A percentile compares a stretch with the other conserved stretches of the same genome.
phyloP scores from a whole-genome alignment of 2,329 filamentous ascomycete genomes.

The Arthrobotrys pseudoclavata region DNA sequence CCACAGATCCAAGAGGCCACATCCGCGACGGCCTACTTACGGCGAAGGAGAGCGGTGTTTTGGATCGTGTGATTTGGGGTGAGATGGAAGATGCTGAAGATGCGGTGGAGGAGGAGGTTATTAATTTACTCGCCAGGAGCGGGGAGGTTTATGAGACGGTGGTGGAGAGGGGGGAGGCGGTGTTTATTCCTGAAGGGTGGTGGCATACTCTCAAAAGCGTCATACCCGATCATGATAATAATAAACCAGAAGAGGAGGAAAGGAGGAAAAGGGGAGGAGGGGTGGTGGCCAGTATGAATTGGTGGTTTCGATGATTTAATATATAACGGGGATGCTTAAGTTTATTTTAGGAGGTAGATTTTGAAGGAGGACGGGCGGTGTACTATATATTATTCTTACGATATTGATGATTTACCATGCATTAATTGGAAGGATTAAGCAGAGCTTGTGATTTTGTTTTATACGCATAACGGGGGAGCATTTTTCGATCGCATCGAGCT shows the following conservation, averaged over 20 bases:
- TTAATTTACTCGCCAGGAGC: not conserved
- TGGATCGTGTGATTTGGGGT: conserved; percentile 93
- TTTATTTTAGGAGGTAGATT: too few relatives aligned
- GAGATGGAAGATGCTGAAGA: conserved; percentile 65
- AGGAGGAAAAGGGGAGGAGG: not conserved
- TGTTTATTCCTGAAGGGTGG: conserved; percentile 87
- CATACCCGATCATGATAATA: conserved; percentile 66
- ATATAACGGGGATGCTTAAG: too few relatives aligned
- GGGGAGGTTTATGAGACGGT: conserved; percentile 18
- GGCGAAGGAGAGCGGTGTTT: conserved; percentile 21
- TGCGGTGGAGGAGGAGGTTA: conserved; percentile 68
- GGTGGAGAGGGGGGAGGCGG: conserved; percentile 76
- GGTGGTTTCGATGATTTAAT: conserved; percentile 50
- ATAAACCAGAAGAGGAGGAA: too few relatives aligned
- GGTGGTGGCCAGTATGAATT: conserved; percentile 56
- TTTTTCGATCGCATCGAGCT: too few relatives aligned
- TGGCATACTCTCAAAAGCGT: conserved; percentile 85
- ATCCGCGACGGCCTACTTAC: conserved; percentile 59
- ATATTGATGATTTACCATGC: too few relatives aligned
- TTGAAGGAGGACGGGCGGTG: too few relatives aligned
- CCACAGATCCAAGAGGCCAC: conserved; percentile 62
- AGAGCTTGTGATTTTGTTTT: too few relatives aligned
- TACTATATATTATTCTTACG: too few relatives aligned
- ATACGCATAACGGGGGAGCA: too few relatives aligned
- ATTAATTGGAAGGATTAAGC: too few relatives aligned